Evolutionary conservation across 306 rosid species (phyloP), one percentile per base, ranked within the genome.

Genomic region (Styphnolobium japonicum): DNA sequence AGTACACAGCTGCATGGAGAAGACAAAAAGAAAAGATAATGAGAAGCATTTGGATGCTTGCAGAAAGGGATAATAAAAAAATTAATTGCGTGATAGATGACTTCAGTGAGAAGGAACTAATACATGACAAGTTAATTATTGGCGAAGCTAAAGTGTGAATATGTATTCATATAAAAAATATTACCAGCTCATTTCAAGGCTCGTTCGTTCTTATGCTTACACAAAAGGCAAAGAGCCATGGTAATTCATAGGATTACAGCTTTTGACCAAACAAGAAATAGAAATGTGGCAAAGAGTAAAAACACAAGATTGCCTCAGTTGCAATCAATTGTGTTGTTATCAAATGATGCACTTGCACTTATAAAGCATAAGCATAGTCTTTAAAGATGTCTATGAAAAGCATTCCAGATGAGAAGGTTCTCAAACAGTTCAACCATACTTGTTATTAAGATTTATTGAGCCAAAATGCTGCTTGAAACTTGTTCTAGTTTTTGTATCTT

Each of bases 1-100:
- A 96, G 86, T 45, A 96, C 99, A 53, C 99, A 96, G 67, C 99
- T 96, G 87, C 76, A 82, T 19, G 56, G 22, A 53, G 64, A 67
- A 46, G n/a, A 37, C 51, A 15, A 39, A 33, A 27, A 45, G 14
- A 68, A 39, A 49, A 22, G 14, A 43, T 53, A 27, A 75, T 71
- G 58, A 64, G 15, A 75, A 33, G n/a, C 15, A 39, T 5, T 19
- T 31, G 27, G 21, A 34, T 29, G 68, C 52, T 74, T 10, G 6
- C 37, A 73, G 12, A 57, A 64, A 68, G 23, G 25, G 23, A 10
- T n/a, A 36, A 39, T 3, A 45, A 16, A 21, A 46, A 58, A 39
- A 18, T 31, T 23, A 46, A 65, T n/a, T 27, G 45, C 71, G 56
- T 0, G 19, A 27, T 31, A 22, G 36, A 25, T 66, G 43, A 67